A percentile compares a stretch with the other conserved stretches of the same genome.
Conservation (phyloP, 1,284 basidiomycete species). For the Ustilago loliicola region DNA sequence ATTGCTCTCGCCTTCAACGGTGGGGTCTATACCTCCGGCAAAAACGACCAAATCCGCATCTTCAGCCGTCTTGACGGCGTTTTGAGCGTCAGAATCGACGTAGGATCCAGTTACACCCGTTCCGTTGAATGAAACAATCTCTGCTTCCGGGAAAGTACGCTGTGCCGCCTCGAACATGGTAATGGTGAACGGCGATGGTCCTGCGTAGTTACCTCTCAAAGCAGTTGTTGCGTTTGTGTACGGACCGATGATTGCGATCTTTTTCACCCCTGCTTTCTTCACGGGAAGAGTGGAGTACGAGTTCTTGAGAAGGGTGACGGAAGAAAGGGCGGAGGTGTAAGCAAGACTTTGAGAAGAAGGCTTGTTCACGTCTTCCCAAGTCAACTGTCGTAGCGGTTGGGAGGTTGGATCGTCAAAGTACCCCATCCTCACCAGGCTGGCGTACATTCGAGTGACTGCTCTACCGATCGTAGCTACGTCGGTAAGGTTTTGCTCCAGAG, state of each 20-base stretch:
- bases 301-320: conserved; percentile 29
- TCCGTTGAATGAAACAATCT: conserved; percentile 23
- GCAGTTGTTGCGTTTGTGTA: conserved; percentile 23
- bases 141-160: not conserved
- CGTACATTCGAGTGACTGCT: conserved; percentile 25
- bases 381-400: conserved; percentile 28
- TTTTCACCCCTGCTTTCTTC: not conserved
- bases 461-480: conserved; percentile 12
- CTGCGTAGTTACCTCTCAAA: conserved; percentile 28
- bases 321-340: conserved; percentile 14
- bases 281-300: conserved; percentile 1
- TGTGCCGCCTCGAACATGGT: conserved; percentile 16
- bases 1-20: conserved; percentile 19
- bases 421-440: conserved; percentile 22
- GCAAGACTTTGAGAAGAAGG: conserved; percentile 18
- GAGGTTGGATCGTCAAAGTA: conserved; percentile 16
- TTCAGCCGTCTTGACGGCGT: not conserved
- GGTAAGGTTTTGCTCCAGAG: conserved; percentile 22
- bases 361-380: conserved; percentile 27
- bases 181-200: conserved; percentile 15
- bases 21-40: conserved; percentile 28
- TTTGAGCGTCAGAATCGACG: not conserved
- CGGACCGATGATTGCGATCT: conserved; percentile 28
- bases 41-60: conserved; percentile 17
- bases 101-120: conserved; percentile 5